A percentile compares a stretch with the other conserved stretches of the same genome.
Conservation (phyloP, 768 basidiomycete genomes). For the Amanita rubescens region DNA sequence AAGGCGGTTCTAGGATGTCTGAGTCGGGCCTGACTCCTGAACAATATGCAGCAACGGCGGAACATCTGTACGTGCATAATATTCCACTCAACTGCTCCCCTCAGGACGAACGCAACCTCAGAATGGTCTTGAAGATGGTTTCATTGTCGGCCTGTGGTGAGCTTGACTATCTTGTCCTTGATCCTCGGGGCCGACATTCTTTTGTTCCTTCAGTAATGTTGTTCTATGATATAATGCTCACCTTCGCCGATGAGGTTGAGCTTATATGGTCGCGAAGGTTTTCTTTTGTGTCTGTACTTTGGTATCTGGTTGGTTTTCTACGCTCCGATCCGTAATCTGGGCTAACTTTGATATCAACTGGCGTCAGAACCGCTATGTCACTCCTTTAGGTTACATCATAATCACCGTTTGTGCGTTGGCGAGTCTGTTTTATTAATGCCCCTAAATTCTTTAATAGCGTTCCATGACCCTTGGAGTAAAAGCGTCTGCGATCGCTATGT, state of each 20-base stretch:
- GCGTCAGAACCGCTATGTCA: slow-evolving; percentile 29
- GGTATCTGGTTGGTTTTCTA: slow-evolving; percentile 19
- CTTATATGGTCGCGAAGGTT: slow-evolving; percentile 25
- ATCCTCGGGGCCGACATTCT: not conserved
- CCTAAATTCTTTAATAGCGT: slow-evolving; percentile 15
- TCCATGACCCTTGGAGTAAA: slow-evolving; percentile 26
- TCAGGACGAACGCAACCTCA: slow-evolving; percentile 5
- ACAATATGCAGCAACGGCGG: slow-evolving; percentile 11
- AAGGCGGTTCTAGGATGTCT: not conserved
- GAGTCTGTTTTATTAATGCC: not conserved
- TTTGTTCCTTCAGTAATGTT: slow-evolving; percentile 22
- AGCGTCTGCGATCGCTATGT: slow-evolving; percentile 26
- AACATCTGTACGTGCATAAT: slow-evolving; percentile 12
- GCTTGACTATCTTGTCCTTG: not conserved
- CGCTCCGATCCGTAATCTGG: not conserved
- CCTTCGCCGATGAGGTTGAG: slow-evolving; percentile 29
- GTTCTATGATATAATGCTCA: slow-evolving; percentile 29
- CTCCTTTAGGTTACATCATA: slow-evolving; percentile 28
- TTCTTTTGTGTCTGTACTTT: slow-evolving; percentile 22
- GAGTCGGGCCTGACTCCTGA: slow-evolving; percentile 5
- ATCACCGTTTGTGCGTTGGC: slow-evolving; percentile 25
- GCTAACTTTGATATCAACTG: not conserved
- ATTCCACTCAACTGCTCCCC: not conserved
- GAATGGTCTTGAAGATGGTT: slow-evolving; percentile 29
- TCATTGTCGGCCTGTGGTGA: slow-evolving; percentile 30